Percentiles rank a stretch among this genome's conserved stretches.
Conservation (phyloP, 768 basidiomycete genomes). For the Pleurotus salmoneostramineus region DNA sequence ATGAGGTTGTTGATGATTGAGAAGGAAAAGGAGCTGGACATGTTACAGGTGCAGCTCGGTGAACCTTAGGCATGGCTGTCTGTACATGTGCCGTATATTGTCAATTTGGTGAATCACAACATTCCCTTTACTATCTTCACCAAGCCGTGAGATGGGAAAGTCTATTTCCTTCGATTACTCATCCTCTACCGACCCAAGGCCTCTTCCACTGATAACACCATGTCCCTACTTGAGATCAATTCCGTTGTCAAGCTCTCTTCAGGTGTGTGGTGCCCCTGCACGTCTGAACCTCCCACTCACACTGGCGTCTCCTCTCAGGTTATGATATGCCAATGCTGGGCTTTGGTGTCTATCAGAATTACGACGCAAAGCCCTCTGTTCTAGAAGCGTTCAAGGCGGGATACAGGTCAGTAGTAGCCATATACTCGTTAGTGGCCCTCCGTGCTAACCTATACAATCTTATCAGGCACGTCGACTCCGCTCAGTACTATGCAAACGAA, state of each 20-base stretch:
- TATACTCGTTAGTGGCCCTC: too few relatives aligned
- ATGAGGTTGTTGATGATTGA: conserved; percentile 67
- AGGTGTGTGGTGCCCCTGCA: background rate
- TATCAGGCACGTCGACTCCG: conserved; percentile 75
- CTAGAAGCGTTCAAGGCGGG: conserved; percentile 61
- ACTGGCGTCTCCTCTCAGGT: conserved; percentile 37
- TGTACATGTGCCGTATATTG: background rate
- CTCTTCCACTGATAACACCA: too few relatives aligned
- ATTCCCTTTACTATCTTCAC: background rate
- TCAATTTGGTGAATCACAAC: background rate
- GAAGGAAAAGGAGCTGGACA: conserved; percentile 78
- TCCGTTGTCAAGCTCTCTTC: background rate
- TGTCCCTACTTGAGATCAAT: background rate
- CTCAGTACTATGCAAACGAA: conserved; percentile 67
- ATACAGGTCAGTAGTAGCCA: too few relatives aligned
- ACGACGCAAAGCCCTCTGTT: conserved; percentile 48
- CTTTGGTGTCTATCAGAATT: conserved; percentile 70
- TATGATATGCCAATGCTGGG: conserved; percentile 61
- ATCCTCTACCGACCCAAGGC: too few relatives aligned
- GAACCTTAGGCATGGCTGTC: conserved; percentile 9
- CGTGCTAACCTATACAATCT: too few relatives aligned
- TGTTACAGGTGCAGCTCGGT: conserved; percentile 54
- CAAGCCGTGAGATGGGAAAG: background rate
- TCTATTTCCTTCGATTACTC: too few relatives aligned
- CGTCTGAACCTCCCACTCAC: too few relatives aligned